These are phyloP conservation scores for Exophiala lecanii-corni DNA, from an alignment of 2,329 filamentous ascomycete species.

Conservation along the genomic window DNA sequence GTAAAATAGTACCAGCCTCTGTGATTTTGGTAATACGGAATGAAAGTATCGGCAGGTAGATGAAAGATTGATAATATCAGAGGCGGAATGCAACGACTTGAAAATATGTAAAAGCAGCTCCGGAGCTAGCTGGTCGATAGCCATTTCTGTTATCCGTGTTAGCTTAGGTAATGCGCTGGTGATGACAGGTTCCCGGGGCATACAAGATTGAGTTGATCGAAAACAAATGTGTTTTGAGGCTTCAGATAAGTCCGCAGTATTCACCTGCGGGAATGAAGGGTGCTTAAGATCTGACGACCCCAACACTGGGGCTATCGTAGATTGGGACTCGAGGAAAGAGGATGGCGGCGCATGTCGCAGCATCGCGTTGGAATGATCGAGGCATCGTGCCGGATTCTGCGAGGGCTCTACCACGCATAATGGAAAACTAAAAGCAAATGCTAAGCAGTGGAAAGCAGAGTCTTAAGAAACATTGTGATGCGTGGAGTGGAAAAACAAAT, in stretches of 20 bases:
- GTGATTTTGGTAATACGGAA: constrained; percentile 49
- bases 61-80: constrained; percentile 51
- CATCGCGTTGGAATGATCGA: neutral
- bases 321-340: neutral
- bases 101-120: constrained; percentile 57
- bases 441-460: too few relatives aligned
- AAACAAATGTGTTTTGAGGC: constrained; percentile 4
- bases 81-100: constrained; percentile 48
- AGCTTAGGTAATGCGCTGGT: neutral
- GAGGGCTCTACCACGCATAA: too few relatives aligned
- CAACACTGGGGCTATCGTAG: constrained; percentile 51
- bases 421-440: too few relatives aligned
- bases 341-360: neutral
- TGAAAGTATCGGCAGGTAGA: constrained; percentile 53
- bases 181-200: neutral
- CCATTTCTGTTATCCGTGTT: constrained; percentile 39
- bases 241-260: constrained; percentile 10
- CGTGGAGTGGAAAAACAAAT: too few relatives aligned
- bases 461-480: too few relatives aligned
- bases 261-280: constrained; percentile 26
- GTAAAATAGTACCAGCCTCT: constrained; percentile 52
- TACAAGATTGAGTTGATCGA: constrained; percentile 1
- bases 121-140: constrained; percentile 52
- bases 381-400: neutral
- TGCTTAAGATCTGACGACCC: constrained; percentile 46